These are phyloP conservation scores for Digitaria exilis DNA, from an alignment of 202 grass and related monocot genomes.

Conservation along the genomic window DNA sequence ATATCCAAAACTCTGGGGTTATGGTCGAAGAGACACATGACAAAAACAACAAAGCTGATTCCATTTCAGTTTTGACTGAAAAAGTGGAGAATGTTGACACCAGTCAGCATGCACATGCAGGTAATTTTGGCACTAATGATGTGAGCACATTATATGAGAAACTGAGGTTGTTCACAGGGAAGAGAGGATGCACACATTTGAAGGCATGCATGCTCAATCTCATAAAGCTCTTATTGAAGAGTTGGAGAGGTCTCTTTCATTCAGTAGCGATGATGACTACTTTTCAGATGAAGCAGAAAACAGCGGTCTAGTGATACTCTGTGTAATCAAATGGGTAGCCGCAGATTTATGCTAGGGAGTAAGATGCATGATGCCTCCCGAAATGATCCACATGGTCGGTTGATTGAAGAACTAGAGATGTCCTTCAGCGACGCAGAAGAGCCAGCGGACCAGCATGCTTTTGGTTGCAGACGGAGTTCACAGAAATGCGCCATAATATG, in stretches of 20 bases:
- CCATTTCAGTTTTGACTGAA: not conserved
- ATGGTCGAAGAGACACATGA: constrained; percentile 31
- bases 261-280: constrained; percentile 54
- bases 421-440: constrained; percentile 55
- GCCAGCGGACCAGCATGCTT: constrained; percentile 22
- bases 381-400: constrained; percentile 53
- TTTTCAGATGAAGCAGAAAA: constrained; percentile 35
- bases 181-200: not conserved
- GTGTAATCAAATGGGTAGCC: constrained; percentile 41
- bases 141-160: constrained; percentile 33
- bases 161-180: constrained; percentile 9
- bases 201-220: constrained; percentile 39
- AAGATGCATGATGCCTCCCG: constrained; percentile 35
- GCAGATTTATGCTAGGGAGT: constrained; percentile 29
- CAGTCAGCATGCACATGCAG: not conserved
- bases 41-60: not conserved
- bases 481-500: constrained; percentile 28
- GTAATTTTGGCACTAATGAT: not conserved
- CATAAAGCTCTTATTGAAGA: constrained; percentile 60
- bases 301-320: constrained; percentile 48
- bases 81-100: not conserved
- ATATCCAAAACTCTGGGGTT: constrained; percentile 4
- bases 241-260: constrained; percentile 57
- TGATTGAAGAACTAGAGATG: constrained; percentile 66
- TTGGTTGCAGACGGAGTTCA: not conserved